Percentiles rank a stretch among this genome's conserved stretches.
These are phyloP conservation scores for Pichia exigua DNA, from an alignment of 805 yeast genomes.

Conservation along the genomic window DNA sequence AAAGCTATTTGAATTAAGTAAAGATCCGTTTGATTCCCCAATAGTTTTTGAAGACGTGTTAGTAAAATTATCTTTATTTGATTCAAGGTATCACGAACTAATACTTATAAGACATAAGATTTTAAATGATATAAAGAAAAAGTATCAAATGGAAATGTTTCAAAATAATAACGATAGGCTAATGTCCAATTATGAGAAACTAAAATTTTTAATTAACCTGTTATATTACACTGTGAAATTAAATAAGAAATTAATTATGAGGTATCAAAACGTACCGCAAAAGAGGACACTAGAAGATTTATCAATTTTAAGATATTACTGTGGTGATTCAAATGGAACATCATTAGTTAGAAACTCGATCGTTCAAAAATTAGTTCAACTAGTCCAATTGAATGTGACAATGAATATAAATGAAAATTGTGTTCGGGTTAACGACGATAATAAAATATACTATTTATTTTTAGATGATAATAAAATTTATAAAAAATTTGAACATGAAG, in stretches of 20 bases:
- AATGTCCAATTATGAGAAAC: neutral
- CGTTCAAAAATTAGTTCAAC: slow-evolving; percentile 4
- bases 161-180: neutral
- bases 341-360: slow-evolving; percentile 4
- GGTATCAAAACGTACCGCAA: neutral
- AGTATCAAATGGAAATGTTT: neutral
- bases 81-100: slow-evolving; percentile 21
- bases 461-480: slow-evolving; percentile 1
- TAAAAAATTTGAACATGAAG: slow-evolving; percentile 1
- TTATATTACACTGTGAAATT: neutral
- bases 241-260: neutral
- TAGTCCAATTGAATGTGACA: neutral
- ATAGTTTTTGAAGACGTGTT: slow-evolving; percentile 12
- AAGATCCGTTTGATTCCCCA: neutral
- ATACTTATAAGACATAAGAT: slow-evolving; percentile 7
- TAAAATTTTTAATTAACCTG: neutral
- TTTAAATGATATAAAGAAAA: neutral
- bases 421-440: neutral
- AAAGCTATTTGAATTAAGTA: neutral
- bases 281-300: slow-evolving; percentile 7
- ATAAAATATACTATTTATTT: neutral
- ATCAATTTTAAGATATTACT: slow-evolving; percentile 9
- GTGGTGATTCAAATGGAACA: slow-evolving; percentile 7
- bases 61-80: slow-evolving; percentile 13
- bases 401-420: slow-evolving; percentile 6